Evolutionary conservation across 2,329 filamentous ascomycete genomes (phyloP).

Genomic region (Cercospora sojina): DNA sequence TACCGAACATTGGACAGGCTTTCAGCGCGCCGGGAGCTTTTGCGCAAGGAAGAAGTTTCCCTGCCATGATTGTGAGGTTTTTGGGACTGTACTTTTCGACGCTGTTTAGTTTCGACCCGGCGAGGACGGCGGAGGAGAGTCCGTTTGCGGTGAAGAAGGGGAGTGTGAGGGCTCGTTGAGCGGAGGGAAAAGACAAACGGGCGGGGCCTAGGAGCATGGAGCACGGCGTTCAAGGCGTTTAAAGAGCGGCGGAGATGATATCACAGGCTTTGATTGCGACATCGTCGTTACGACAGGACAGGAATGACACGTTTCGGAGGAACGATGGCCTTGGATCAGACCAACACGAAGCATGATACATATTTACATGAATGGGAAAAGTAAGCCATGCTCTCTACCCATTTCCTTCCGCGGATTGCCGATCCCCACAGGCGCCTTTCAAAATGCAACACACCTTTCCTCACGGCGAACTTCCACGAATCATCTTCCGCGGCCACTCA

Average conservation of each 20-base stretch:
- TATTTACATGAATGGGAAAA: background rate
- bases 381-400: background rate
- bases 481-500: constrained; percentile 17
- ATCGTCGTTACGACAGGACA: background rate
- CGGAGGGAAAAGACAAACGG: background rate
- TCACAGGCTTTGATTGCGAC: constrained; percentile 9
- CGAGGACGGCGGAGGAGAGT: constrained; percentile 46
- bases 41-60: constrained; percentile 38
- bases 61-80: constrained; percentile 46
- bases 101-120: constrained; percentile 48
- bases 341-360: background rate
- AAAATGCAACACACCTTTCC: background rate
- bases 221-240: background rate
- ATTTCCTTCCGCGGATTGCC: background rate
- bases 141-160: constrained; percentile 43
- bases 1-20: constrained; percentile 26
- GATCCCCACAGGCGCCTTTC: background rate
- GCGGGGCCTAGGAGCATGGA: background rate
- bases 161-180: constrained; percentile 23
- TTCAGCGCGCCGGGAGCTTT: constrained; percentile 34
- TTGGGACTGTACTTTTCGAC: constrained; percentile 49
- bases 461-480: background rate
- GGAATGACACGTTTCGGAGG: background rate
- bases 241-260: background rate
- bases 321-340: background rate